Conservation (phyloP, 768 basidiomycete species). For the Tulasnella sp. region DNA sequence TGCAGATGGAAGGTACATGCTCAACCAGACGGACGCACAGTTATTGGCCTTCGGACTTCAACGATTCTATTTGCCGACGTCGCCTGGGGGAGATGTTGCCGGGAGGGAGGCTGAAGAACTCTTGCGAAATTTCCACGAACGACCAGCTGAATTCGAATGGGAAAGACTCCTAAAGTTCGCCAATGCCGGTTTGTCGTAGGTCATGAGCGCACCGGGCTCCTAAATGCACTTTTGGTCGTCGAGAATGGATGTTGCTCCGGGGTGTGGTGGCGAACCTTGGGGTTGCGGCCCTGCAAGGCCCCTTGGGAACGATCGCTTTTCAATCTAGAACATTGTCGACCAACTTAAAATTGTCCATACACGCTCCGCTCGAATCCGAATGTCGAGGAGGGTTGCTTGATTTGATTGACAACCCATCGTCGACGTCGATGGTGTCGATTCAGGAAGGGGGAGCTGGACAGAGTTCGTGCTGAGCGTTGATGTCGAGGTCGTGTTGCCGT, state of each 20-base stretch:
- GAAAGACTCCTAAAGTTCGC: slow-evolving; percentile 2
- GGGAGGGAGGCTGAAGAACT: slow-evolving; percentile 2
- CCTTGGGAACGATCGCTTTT: too few species aligned
- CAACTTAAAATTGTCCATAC: too few species aligned
- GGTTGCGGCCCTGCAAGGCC: neutral
- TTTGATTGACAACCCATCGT: too few species aligned
- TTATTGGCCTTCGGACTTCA: slow-evolving; percentile 67
- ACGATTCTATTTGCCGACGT: slow-evolving; percentile 66
- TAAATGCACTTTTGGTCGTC: neutral
- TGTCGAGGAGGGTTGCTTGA: too few species aligned
- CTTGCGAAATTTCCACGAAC: slow-evolving; percentile 1
- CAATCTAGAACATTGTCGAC: too few species aligned
- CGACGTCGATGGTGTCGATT: too few species aligned
- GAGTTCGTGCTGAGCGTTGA: too few species aligned
- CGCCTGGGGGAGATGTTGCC: slow-evolving; percentile 28
- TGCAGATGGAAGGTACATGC: slow-evolving; percentile 38
- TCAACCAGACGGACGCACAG: slow-evolving; percentile 76
- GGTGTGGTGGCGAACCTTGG: too few species aligned
- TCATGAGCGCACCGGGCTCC: neutral
- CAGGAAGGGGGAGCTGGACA: too few species aligned
- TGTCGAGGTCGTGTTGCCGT: too few species aligned
- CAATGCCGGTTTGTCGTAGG: neutral
- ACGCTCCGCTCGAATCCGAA: too few species aligned
- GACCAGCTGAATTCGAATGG: slow-evolving; percentile 10
- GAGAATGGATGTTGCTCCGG: too few species aligned